Percentiles rank a stretch among this genome's conserved stretches.
Conservation (phyloP, 139 green algal species). For the Asterochloris sp. region DNA sequence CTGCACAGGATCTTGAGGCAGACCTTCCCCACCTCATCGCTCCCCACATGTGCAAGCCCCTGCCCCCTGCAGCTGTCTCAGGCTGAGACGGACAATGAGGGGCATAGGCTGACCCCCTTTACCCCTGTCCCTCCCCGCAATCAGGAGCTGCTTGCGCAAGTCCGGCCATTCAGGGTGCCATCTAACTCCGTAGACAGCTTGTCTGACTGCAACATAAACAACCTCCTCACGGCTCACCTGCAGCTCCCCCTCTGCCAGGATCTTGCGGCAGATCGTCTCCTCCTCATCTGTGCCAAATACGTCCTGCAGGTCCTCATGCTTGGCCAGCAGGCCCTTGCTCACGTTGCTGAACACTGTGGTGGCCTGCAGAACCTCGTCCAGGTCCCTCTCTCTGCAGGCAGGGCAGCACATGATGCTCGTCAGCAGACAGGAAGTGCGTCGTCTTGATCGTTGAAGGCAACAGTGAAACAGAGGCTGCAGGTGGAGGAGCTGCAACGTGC, state of each 20-base stretch:
- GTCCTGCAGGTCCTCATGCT: constrained; percentile 79
- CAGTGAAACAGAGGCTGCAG: background rate
- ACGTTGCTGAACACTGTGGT: constrained; percentile 95
- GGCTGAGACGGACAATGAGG: too few relatives aligned
- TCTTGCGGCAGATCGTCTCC: constrained; percentile 77
- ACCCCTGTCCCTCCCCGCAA: too few relatives aligned
- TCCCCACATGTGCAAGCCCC: too few relatives aligned
- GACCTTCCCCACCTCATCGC: too few relatives aligned
- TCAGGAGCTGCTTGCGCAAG: too few relatives aligned
- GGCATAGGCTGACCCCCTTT: too few relatives aligned
- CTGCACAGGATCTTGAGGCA: too few relatives aligned
- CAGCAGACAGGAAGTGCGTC: background rate
- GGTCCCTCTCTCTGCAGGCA: constrained; percentile 87
- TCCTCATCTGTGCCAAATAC: constrained; percentile 91
- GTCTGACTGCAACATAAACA: too few relatives aligned
- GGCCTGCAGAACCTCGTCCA: constrained; percentile 97
- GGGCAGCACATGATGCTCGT: too few relatives aligned
- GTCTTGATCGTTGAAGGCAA: background rate
- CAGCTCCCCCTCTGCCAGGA: constrained; percentile 88
- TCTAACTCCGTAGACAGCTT: too few relatives aligned
- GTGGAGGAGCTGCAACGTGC: background rate
- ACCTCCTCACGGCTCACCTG: constrained; percentile 52
- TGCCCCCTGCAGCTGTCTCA: too few relatives aligned
- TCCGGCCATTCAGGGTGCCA: too few relatives aligned
- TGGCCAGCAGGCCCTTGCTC: constrained; percentile 90